Percentiles rank a stretch among this genome's conserved stretches.
These are phyloP conservation scores for Fusarium udum DNA, from an alignment of 2,329 filamentous ascomycete genomes.

Conservation along the genomic window DNA sequence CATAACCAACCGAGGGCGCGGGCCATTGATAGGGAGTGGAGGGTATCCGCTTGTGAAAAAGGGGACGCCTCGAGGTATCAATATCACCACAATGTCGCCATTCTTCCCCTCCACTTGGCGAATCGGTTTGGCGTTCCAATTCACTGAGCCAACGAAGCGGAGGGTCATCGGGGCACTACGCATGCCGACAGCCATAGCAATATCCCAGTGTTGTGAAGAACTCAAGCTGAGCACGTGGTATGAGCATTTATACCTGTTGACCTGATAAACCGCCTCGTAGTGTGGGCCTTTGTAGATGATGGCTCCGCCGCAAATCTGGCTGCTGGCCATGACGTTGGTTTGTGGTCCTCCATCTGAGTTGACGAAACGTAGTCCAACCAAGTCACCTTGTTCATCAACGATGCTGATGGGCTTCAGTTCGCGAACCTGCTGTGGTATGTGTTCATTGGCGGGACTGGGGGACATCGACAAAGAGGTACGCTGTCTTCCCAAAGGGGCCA, in stretches of 20 bases:
- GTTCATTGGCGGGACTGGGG: neutral
- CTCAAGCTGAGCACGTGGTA: neutral
- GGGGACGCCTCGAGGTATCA: neutral
- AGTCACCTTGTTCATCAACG: neutral
- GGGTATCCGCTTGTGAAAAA: neutral
- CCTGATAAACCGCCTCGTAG: rapidly evolving
- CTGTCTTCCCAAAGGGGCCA: neutral
- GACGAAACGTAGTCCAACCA: neutral
- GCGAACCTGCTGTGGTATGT: neutral
- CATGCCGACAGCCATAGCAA: neutral
- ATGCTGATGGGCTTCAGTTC: neutral
- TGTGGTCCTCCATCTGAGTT: neutral
- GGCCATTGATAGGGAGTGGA: neutral
- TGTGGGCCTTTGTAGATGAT: neutral
- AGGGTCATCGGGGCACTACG: neutral
- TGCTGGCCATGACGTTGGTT: neutral
- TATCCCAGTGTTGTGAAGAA: neutral
- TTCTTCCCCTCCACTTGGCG: rapidly evolving
- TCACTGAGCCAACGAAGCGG: neutral
- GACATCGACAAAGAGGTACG: neutral
- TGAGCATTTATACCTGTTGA: neutral
- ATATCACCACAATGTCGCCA: neutral
- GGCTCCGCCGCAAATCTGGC: neutral
- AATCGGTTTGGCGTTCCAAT: neutral
- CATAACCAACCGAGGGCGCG: neutral